Evolutionary conservation across 768 basidiomycete genomes (phyloP), one percentile per base, ranked within the genome.

Genomic region (Sporobolomyces pararoseus): DNA sequence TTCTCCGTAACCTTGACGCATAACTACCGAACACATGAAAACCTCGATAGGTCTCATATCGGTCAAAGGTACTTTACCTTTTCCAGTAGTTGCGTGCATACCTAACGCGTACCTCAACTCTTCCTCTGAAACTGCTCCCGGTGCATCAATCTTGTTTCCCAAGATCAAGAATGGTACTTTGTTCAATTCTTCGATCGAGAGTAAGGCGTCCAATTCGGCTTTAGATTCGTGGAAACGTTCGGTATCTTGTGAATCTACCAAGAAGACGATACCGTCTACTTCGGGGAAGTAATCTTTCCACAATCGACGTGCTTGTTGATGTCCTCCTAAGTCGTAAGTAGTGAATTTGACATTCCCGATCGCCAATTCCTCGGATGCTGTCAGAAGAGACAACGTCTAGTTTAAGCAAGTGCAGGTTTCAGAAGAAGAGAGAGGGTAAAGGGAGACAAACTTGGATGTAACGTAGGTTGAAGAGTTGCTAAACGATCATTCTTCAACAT

Each of bases 221-320:
- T 97, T 98, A 73, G 91, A 91, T 82, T 98, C 96, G 12, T 88
- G 80, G 81, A 99, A 95, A 50, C 95, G 89, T 82, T 98, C 96
- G 78, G 88, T 88, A 83, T 99, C 96, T 72, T 92, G 92, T 75
- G 87, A 90, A 82, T 99, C 96, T 69, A 99, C 94, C 66, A 99
- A 84, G 86, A 98, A 99, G 78, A 98, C 87, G 77, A 99, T 97
- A 23, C 92, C 95, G 77, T 99, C 93, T 50, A 98, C 96, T 80
- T 98, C 96, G 58, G 96, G 96, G 87, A 99, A 98, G 83, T 98
- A 99, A 81, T 99, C 94, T 67, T 93, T 87, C 96, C 96, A 99
- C 79, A 98, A 88, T 75, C 96, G 91, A 75, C 96, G 94, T 63
- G 96, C 96, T 80, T 97, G 95, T 80, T 89, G 88, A 83, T 98